A percentile compares a stretch with the other conserved stretches of the same genome.
These are phyloP conservation scores for Helianthus tuberosus DNA, from an alignment of 129 eudicot genomes.

Conservation along the genomic window DNA sequence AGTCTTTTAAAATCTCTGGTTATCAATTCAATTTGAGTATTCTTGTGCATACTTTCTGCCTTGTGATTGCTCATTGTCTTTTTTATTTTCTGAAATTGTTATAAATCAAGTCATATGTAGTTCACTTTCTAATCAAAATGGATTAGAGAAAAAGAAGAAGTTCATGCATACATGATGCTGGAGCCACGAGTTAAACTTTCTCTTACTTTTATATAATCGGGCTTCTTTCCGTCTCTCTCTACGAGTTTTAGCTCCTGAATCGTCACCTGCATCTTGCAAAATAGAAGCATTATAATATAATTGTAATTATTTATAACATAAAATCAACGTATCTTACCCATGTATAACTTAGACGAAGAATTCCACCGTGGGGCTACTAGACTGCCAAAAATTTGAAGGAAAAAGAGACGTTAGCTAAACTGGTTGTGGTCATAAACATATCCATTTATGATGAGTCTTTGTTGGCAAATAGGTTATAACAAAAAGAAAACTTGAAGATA, in stretches of 20 bases:
- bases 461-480: too few relatives aligned
- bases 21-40: constrained; percentile 7
- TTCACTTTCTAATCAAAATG: not conserved
- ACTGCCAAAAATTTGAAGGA: too few relatives aligned
- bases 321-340: not conserved
- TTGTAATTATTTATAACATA: not conserved
- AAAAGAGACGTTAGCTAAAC: too few relatives aligned
- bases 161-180: constrained; percentile 24
- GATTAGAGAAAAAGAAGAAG: not conserved
- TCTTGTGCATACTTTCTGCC: constrained; percentile 25
- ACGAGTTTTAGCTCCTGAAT: constrained; percentile 46
- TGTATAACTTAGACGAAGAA: not conserved
- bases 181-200: constrained; percentile 65
- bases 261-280: constrained; percentile 24
- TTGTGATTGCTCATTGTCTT: constrained; percentile 23
- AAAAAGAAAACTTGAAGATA: too few relatives aligned
- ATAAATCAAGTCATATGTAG: not conserved
- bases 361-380: too few relatives aligned
- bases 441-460: too few relatives aligned
- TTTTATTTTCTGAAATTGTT: constrained; percentile 44
- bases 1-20: constrained; percentile 2
- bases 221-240: constrained; percentile 70
- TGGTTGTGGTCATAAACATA: too few relatives aligned
- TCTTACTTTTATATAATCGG: constrained; percentile 57
- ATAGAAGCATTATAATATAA: not conserved